Evolutionary conservation across 768 basidiomycete genomes (phyloP).

Genomic region (Boletus subcaerulescens): DNA sequence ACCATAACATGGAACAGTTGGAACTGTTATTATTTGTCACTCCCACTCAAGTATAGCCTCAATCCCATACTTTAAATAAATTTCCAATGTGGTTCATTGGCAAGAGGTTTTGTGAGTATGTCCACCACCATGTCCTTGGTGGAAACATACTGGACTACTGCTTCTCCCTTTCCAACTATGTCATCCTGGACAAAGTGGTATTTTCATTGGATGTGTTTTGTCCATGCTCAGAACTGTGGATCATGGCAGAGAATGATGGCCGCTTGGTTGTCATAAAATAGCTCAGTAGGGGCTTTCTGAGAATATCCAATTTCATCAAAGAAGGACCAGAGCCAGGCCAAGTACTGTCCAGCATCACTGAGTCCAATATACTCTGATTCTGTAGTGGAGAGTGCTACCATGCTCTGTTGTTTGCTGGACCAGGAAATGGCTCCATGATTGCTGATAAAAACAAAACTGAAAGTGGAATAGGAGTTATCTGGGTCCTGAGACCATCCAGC

Average conservation of each 20-base stretch:
- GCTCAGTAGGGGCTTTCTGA: neutral
- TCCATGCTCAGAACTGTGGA: neutral
- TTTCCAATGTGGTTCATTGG: neutral
- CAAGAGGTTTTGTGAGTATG: neutral
- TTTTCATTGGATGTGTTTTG: neutral
- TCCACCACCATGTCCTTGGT: neutral
- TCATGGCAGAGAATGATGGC: neutral
- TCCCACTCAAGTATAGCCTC: neutral
- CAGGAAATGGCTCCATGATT: neutral
- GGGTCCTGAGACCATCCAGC: too few relatives aligned
- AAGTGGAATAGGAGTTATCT: neutral
- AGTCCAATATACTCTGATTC: too few relatives aligned
- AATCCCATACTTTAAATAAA: neutral
- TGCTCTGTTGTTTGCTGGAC: neutral
- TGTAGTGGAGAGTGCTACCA: too few relatives aligned
- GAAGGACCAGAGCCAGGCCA: too few relatives aligned
- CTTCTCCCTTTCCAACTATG: neutral
- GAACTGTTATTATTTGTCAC: neutral
- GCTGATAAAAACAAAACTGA: neutral
- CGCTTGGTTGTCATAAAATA: neutral
- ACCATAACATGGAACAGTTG: too few relatives aligned
- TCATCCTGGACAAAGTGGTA: neutral
- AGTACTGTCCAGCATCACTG: too few relatives aligned
- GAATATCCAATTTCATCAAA: neutral
- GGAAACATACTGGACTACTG: neutral